Evolutionary conservation across 2,329 filamentous ascomycete genomes (phyloP).

Genomic region (Diaporthe sp.): DNA sequence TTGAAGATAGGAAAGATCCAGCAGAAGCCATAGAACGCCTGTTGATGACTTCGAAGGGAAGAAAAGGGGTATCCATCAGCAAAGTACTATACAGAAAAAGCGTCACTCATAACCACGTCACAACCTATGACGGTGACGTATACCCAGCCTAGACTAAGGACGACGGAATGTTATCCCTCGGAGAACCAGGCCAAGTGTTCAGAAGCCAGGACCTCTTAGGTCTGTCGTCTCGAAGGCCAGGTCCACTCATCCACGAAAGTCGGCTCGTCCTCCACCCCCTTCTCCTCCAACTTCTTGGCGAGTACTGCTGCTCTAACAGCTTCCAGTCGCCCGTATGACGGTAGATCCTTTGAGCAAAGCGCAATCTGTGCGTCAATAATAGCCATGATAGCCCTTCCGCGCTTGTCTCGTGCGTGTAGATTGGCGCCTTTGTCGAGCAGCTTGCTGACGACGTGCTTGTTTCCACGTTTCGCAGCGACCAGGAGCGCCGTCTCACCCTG

Average conservation of each 20-base stretch:
- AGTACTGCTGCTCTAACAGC: conserved; percentile 36
- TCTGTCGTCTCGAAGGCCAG: neutral
- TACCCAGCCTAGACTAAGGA: neutral
- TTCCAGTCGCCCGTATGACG: conserved; percentile 38
- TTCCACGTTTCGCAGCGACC: conserved; percentile 65
- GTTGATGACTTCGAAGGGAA: neutral
- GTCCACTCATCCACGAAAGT: conserved; percentile 39
- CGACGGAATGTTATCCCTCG: neutral
- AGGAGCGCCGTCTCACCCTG: conserved; percentile 69
- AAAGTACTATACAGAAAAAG: conserved; percentile 17
- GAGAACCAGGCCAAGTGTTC: neutral
- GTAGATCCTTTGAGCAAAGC: conserved; percentile 11
- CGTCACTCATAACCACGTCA: neutral
- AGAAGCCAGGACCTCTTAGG: neutral
- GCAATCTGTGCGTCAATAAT: conserved; percentile 59
- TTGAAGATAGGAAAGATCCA: neutral
- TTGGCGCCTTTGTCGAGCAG: conserved; percentile 63
- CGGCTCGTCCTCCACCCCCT: conserved; percentile 34
- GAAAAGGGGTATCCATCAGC: conserved; percentile 35
- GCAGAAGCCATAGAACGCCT: neutral
- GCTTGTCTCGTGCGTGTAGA: conserved; percentile 61
- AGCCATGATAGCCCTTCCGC: conserved; percentile 61
- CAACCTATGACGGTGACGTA: neutral
- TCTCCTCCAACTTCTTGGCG: conserved; percentile 35
- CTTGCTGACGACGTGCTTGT: conserved; percentile 65